phyloP scores from a whole-genome alignment of 345 rosid species.

The Erodium maritimum region DNA sequence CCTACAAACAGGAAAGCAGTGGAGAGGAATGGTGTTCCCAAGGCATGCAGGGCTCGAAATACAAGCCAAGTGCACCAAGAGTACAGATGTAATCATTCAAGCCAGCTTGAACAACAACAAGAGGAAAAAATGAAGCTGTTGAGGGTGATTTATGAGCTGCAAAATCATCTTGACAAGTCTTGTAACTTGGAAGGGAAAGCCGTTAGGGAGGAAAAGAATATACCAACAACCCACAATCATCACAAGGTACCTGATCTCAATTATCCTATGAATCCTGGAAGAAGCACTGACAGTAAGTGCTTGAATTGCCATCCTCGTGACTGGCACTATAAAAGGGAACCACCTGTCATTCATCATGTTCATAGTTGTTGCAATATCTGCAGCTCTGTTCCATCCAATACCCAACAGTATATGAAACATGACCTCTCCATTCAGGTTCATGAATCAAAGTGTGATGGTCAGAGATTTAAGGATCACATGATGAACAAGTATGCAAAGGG shows the following conservation, averaged over 20 bases:
- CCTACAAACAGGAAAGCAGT: neutral
- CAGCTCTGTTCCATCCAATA: slow-evolving; percentile 46
- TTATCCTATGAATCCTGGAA: slow-evolving; percentile 15
- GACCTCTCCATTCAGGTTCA: slow-evolving; percentile 21
- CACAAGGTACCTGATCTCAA: neutral
- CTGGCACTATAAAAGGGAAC: slow-evolving; percentile 16
- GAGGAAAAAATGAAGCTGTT: slow-evolving; percentile 12
- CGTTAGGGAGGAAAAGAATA: slow-evolving; percentile 13
- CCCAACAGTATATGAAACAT: slow-evolving; percentile 35
- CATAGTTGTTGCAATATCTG: slow-evolving; percentile 17
- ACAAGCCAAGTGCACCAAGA: neutral
- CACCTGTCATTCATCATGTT: slow-evolving; percentile 17
- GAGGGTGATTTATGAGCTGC: slow-evolving; percentile 11
- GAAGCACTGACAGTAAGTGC: slow-evolving; percentile 8
- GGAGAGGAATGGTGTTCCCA: too few species aligned
- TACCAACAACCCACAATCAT: slow-evolving; percentile 8
- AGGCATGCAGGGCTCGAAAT: too few species aligned
- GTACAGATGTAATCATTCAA: too few species aligned
- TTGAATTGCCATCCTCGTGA: slow-evolving; percentile 24
- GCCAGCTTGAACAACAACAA: slow-evolving; percentile 1
- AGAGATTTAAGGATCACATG: slow-evolving; percentile 26
- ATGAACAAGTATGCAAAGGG: slow-evolving; percentile 29
- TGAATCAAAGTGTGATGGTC: slow-evolving; percentile 39
- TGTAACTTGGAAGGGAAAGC: slow-evolving; percentile 5
- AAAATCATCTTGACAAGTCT: slow-evolving; percentile 8